Conservation (phyloP, 306 rosid species). For the Vigna nakashimae region DNA sequence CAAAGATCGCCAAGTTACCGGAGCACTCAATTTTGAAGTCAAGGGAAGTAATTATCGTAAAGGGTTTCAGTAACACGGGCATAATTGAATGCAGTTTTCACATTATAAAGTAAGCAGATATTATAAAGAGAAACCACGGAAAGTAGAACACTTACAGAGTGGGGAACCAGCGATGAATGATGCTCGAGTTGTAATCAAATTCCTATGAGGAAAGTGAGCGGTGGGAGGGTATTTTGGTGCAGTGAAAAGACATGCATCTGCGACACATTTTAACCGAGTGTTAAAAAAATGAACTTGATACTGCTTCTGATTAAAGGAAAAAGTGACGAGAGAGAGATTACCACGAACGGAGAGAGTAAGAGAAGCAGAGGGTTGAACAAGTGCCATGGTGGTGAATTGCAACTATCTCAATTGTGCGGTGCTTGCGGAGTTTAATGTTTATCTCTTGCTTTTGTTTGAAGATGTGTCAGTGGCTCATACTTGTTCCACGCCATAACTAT, state of each 20-base stretch:
- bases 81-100: background rate
- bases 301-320: background rate
- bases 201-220: slow-evolving; percentile 49
- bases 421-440: slow-evolving; percentile 30
- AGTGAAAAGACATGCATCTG: slow-evolving; percentile 62
- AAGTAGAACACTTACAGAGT: slow-evolving; percentile 54
- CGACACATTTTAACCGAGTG: slow-evolving; percentile 30
- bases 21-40: background rate
- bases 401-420: slow-evolving; percentile 19
- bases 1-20: background rate
- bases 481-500: slow-evolving; percentile 24
- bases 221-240: slow-evolving; percentile 48
- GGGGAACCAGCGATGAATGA: slow-evolving; percentile 74
- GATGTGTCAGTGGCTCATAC: background rate
- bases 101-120: background rate
- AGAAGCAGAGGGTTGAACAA: slow-evolving; percentile 67
- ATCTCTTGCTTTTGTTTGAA: slow-evolving; percentile 32
- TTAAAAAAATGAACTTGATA: background rate
- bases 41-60: background rate
- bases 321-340: slow-evolving; percentile 29
- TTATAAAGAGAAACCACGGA: background rate
- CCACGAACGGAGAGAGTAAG: slow-evolving; percentile 64
- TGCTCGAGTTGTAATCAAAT: slow-evolving; percentile 44
- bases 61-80: background rate
- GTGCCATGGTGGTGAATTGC: slow-evolving; percentile 46